Evolutionary conservation across 257 asterid genomes (phyloP).

Genomic region (Rauvolfia tetraphylla): DNA sequence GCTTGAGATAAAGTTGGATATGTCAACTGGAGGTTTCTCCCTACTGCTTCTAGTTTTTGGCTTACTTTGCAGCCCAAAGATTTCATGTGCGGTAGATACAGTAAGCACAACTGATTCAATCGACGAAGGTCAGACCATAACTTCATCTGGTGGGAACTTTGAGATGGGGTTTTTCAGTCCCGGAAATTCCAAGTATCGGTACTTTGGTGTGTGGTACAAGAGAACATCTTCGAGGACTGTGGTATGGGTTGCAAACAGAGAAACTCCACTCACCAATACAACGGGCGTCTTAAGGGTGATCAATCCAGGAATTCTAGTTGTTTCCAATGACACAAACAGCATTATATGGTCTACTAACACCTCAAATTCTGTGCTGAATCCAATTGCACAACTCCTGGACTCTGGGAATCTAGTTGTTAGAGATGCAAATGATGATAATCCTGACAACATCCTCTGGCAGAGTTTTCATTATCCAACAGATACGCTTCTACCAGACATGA

Average conservation of each 20-base stretch:
- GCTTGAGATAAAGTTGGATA: not conserved
- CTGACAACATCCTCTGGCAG: slow-evolving; percentile 41
- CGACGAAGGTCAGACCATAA: slow-evolving; percentile 34
- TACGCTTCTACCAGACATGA: slow-evolving; percentile 48
- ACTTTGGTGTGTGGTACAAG: slow-evolving; percentile 47
- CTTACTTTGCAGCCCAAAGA: not conserved
- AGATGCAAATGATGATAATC: slow-evolving; percentile 27
- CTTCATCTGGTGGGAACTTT: slow-evolving; percentile 36
- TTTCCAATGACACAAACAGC: slow-evolving; percentile 19
- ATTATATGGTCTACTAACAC: slow-evolving; percentile 42
- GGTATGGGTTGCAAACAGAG: slow-evolving; percentile 42
- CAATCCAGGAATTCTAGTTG: slow-evolving; percentile 28
- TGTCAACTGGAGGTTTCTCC: not conserved
- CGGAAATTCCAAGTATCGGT: slow-evolving; percentile 24
- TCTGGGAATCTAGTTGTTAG: slow-evolving; percentile 46
- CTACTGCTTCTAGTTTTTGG: not conserved
- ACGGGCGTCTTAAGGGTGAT: slow-evolving; percentile 28
- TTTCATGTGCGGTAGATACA: slow-evolving; percentile 4
- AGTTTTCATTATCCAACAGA: slow-evolving; percentile 51
- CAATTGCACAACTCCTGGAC: slow-evolving; percentile 39
- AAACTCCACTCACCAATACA: slow-evolving; percentile 19
- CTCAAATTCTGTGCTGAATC: slow-evolving; percentile 20
- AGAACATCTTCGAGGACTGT: slow-evolving; percentile 19
- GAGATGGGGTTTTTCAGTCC: slow-evolving; percentile 51
- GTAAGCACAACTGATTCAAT: not conserved